phyloP scores from a whole-genome alignment of 805 yeast genomes.

The Kazachstania martiniae region DNA sequence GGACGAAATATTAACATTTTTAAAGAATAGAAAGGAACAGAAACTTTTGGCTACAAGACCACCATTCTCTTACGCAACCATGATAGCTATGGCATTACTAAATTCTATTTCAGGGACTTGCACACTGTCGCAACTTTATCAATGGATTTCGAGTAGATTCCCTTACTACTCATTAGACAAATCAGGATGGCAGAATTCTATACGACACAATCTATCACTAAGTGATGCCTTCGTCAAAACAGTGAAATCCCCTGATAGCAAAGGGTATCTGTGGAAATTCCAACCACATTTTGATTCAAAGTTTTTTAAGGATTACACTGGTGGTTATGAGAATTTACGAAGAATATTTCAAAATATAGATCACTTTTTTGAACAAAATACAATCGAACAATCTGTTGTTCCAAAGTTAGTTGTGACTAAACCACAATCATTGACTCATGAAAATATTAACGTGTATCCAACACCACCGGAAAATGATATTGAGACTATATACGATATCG shows the following conservation, averaged over 20 bases:
- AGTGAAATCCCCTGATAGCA: conserved; percentile 77
- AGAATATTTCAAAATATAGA: conserved; percentile 7
- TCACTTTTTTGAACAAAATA: conserved; percentile 1
- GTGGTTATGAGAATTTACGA: conserved; percentile 9
- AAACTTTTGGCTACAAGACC: conserved; percentile 45
- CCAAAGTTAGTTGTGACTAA: too few relatives aligned
- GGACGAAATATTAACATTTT: too few relatives aligned
- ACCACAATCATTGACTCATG: conserved; percentile 2
- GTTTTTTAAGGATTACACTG: conserved; percentile 44
- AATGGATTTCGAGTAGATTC: conserved; percentile 83
- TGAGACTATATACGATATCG: conserved; percentile 6
- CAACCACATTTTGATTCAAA: conserved; percentile 64
- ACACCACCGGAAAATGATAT: too few relatives aligned
- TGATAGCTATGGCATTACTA: conserved; percentile 87
- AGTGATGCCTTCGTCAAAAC: conserved; percentile 84
- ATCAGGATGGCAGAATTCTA: conserved; percentile 94
- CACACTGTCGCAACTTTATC: conserved; percentile 72
- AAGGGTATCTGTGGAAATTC: conserved; percentile 80
- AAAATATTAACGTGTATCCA: background rate
- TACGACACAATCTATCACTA: conserved; percentile 86
- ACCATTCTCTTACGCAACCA: conserved; percentile 82
- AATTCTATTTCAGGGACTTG: conserved; percentile 63
- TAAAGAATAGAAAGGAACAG: background rate
- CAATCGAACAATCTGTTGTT: background rate
- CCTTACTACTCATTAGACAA: conserved; percentile 69